Evolutionary conservation across 345 rosid species (phyloP), one percentile per base, ranked within the genome.

Genomic region (Streptanthus diversifolius): DNA sequence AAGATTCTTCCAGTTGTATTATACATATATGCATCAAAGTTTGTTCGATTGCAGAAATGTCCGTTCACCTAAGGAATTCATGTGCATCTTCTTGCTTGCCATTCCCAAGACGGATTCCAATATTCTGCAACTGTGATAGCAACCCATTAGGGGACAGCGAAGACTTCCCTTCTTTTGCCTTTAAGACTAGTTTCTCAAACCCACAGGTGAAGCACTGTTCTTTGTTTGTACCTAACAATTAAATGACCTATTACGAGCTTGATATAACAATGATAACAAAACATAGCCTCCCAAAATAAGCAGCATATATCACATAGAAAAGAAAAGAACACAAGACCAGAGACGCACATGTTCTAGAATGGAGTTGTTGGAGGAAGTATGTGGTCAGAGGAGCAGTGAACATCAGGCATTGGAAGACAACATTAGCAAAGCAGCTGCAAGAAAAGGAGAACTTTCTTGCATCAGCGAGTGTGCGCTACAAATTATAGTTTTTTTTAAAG

Each of bases 41-140:
- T 75, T 2, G 7, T 37, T 19, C 5, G 5, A 53, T 25, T 53
- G 39, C 71, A 47, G 67, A 52, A 77, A 59, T 57, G 40, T 63
- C 41, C 36, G 29, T 59, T 74, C 68, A 92, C 99, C 99, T 88
- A 66, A 95, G 82, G 77, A 92, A 95, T 81, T 95, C 98, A 84
- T 95, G 99, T 29, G 99, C 99, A 75, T 95, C 99, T 83, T 95
- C 99, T 79, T 95, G 90, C 67, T 85, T 87, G 30, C 99, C 99
- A 70, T 82, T 83, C 48, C 90, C 89, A 78, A 92, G 92, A 73
- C 74, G 86, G 71, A 87, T 86, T 83, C 92, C 93, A 43, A 84
- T 82, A 71, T 72, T 83, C 64, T 81, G 90, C 44, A 95, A 78
- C 57, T 82, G 91, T 54, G 97, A 88, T 37, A 95, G 66, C 48